Conservation (phyloP, 352 stramenopile species). For the Globisporangium paddicum region DNA sequence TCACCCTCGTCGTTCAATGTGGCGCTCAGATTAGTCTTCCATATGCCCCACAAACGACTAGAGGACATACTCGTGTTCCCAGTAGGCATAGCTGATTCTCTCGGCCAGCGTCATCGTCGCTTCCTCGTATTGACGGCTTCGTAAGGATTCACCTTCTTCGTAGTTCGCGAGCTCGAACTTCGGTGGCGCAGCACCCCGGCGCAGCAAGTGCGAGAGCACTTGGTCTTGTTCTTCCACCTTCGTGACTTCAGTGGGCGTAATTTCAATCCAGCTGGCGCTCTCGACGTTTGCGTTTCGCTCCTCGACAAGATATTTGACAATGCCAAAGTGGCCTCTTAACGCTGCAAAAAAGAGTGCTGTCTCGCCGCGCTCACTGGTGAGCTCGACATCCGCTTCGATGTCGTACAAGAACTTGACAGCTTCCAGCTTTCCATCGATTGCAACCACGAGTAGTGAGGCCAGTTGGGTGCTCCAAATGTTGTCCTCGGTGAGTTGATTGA, state of each 20-base stretch:
- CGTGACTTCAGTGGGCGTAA: neutral
- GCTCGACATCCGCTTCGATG: neutral
- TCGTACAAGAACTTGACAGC: neutral
- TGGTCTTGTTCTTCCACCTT: neutral
- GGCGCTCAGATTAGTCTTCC: no score
- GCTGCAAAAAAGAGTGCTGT: neutral
- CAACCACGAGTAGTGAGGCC: neutral
- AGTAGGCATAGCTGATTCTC: no score
- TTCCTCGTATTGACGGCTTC: no score
- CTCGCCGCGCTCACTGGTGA: neutral
- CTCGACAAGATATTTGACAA: neutral
- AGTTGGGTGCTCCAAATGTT: neutral
- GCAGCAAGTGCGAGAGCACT: neutral
- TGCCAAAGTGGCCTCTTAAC: neutral
- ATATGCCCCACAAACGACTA: no score
- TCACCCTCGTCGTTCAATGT: no score
- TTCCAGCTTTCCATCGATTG: neutral
- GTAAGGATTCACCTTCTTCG: no score
- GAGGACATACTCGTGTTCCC: no score
- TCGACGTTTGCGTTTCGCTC: neutral
- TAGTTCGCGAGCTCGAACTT: no score
- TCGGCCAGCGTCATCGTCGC: no score
- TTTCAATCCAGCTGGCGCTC: neutral
- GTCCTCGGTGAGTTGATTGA: neutral
- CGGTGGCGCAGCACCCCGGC: neutral